Base-by-base conservation (phyloP, 192 early-diverging fungal species). In the Jimgerdemannia lactiflua region DNA sequence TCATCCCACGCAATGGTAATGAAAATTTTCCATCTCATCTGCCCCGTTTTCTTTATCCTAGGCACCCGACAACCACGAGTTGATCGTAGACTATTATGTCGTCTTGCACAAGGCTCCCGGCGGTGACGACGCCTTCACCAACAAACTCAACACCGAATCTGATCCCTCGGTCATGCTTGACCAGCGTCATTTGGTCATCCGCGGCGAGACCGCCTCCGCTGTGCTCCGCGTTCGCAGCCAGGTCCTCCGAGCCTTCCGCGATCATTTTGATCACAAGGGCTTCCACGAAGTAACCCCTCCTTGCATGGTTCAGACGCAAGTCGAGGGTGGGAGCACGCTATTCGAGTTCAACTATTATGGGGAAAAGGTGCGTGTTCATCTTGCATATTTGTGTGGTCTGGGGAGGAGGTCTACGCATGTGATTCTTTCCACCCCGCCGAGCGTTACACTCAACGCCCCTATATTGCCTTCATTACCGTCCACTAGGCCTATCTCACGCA, bases 271-370 rank as follows among this genome's bases (percentile, higher is more conserved):
- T 63, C 78, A 80, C 43, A 86, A 84, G 43, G 87, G 89, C 14
- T 94, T 94, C 75, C 81, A 84, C 70, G 98, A 99, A 84, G 95
- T 99, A 17, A 98, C 93, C 11, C 97, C 98, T n/a, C 98, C 98
- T 19, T 90, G 94, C 79, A 95, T 99, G 95, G 98, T 99, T 39
- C 97, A 99, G 87, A 99, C 97, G 59, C 96, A 98, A 83, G 97
- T 98, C 11, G 98, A 99, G 86, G 98, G 98, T 71, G 98, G 98
- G 7, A 91, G 91, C 54, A 99, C 97, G 7, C 88, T 99, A 70
- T 99, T 99, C 71, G 85, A 87, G 65, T 93, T 99, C 81, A 84
- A 98, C 79, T 99, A 99, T 86, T 99, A 99, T 76, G 97, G 95
- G 44, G 94, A 98, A 80, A 83, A 92, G 80, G 91, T 90, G 78